Conservation (phyloP, 2,329 filamentous ascomycete species). For the Teratosphaeria gauchensis region DNA sequence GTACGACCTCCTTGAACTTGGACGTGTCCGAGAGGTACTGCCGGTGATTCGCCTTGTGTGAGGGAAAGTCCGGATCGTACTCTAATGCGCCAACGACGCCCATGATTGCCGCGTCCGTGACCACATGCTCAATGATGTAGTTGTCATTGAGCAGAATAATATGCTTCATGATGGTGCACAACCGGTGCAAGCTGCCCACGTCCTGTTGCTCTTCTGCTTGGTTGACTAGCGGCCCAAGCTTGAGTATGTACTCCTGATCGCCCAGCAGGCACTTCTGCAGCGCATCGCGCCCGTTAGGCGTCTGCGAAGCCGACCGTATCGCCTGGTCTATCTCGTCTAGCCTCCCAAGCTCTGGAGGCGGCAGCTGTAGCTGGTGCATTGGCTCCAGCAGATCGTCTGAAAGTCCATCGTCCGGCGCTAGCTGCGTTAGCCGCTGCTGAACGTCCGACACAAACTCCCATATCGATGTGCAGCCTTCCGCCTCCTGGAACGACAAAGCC, state of each 20-base stretch:
- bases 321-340: constrained; percentile 74
- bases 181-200: constrained; percentile 70
- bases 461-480: constrained; percentile 83
- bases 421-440: constrained; percentile 60
- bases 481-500: constrained; percentile 96
- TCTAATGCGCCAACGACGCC: constrained; percentile 93
- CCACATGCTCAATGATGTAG: constrained; percentile 84
- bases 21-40: constrained; percentile 84
- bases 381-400: constrained; percentile 79
- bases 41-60: constrained; percentile 93
- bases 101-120: constrained; percentile 78
- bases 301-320: constrained; percentile 69
- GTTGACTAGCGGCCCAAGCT: constrained; percentile 74
- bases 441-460: constrained; percentile 91
- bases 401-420: constrained; percentile 62
- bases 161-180: constrained; percentile 98
- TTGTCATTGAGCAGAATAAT: constrained; percentile 92
- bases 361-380: constrained; percentile 62
- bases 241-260: constrained; percentile 63
- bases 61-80: constrained; percentile 96
- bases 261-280: constrained; percentile 77
- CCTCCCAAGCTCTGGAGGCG: constrained; percentile 69
- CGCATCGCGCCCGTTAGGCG: constrained; percentile 69
- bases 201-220: constrained; percentile 89
- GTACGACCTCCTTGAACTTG: constrained; percentile 92